Evolutionary conservation across 208 protist genomes (phyloP), one percentile per base, ranked within the genome.

Genomic region (Blechomonas ayalai): DNA sequence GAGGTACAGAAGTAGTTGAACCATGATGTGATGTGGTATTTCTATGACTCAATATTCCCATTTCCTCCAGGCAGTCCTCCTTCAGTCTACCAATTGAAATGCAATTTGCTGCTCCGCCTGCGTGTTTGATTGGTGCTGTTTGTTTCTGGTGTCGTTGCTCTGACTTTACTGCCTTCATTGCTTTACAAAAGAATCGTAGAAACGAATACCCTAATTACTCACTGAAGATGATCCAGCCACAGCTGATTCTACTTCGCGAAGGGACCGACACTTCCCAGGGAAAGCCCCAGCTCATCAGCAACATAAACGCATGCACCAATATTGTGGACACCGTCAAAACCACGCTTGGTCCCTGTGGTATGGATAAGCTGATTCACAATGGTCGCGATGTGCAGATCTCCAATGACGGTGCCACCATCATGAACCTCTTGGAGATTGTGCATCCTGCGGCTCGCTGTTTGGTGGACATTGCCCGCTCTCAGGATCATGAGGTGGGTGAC

Each of bases 391-490:
- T 86, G 16, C 99, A 98, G 25, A 99, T 99, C 57, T 99, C 97
- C 26, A 99, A 99, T 77, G 98, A 99, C 77, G 99, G 99, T 34
- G 98, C 99, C 2, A 99, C 98, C 10, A 98, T 99, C 33, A 98
- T 99, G 90, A 97, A 97, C 61, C 67, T 99, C 26, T 87, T 99
- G 13, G 98, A 99, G 65, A 97, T 99, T 81, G 97, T 99, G 18
- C 98, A 99, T 74, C 99, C 99, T 18, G 99, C 99, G 22, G 98
- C 98, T 20, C 71, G 85, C 47, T 95, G 96, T 25, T 81, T 99
- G 13, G 98, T 99, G 19, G 98, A 99, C 59, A 99, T 99, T 78
- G 97, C 98, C 6, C 92, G 96, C 45, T 95, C 97, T 8, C 95
- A 98, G 74, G 93, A 98, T 59, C 82, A 88, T 57, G 90, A 99